Evolutionary conservation across 345 rosid species (phyloP), one percentile per base, ranked within the genome.

Genomic region (Brassica incana): DNA sequence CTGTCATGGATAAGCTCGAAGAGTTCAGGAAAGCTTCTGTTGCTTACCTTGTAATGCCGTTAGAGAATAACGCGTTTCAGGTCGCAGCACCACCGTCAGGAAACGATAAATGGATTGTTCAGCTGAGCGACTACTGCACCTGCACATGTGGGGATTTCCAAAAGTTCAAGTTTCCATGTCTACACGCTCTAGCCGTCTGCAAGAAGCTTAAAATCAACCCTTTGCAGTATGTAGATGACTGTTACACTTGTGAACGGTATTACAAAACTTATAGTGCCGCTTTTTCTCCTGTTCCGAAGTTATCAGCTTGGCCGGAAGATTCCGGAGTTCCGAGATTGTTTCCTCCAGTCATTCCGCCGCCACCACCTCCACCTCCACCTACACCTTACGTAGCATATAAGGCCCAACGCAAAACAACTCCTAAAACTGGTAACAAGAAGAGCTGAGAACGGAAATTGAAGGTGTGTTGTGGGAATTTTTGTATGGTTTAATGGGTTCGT

Each of bases 111-210:
- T 75, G 72, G 65, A 23, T 54, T 0, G 78, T 66, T 36, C 65
- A 4, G 29, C 8, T 66, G 38, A 35, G 12, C 12, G 45, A 16
- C 3, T 65, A 65, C 5, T 8, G 11, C 36, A 54, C 29, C 11
- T 75, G 78, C 43, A 52, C 78, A 0, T 75, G 78, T 75, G 72
- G 78, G 1, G 18, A 35, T 33, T 66, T 75, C 38, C 78, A 75
- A 15, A 3, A 0, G 0, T 1, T 1, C 0, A 75, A 36, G 72
- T 4, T 66, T 0, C 72, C 78, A 36, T 75, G 78, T 66, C 12
- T 66, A 0, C 78, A 75, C 65, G 66, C 56, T 35, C 56, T 66
- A 23, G 58, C 78, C 0, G 56, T 75, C 15, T 75, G 78, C 9
- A 8, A 38, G 45, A 38, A 38, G 45, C 45, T 38, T 4, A 38